Percentiles rank a stretch among this genome's conserved stretches.
These are phyloP conservation scores for Isochrysis galbana DNA, from an alignment of 78 protist species.

Conservation along the genomic window DNA sequence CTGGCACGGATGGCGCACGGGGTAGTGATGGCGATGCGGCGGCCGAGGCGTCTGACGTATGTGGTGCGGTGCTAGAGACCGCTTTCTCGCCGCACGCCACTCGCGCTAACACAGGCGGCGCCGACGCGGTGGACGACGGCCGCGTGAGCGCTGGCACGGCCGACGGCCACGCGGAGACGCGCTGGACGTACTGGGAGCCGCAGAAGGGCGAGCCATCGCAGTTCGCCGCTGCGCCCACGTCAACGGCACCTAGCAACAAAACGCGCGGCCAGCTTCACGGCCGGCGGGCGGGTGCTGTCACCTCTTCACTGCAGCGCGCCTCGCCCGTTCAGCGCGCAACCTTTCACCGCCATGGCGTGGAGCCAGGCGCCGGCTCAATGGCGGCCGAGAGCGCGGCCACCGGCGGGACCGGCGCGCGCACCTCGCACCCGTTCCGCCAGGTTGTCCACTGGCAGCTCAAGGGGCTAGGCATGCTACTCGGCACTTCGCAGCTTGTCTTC, in stretches of 20 bases:
- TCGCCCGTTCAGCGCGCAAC: no score
- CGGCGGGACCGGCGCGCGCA: not conserved
- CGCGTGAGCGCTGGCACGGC: not conserved
- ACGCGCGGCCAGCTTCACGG: no score
- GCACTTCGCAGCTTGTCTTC: not conserved
- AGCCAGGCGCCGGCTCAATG: not conserved
- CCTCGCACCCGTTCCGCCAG: not conserved
- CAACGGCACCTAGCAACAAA: not conserved
- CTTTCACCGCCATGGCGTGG: not conserved
- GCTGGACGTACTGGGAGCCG: conserved; percentile 10
- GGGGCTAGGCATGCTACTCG: not conserved
- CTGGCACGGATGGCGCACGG: not conserved
- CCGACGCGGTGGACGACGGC: not conserved
- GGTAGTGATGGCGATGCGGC: not conserved
- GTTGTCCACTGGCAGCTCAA: not conserved
- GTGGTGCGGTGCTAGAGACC: no score
- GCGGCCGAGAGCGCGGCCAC: not conserved
- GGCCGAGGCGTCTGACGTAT: not conserved
- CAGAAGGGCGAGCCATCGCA: not conserved
- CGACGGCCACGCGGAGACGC: not conserved
- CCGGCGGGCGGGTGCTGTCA: no score
- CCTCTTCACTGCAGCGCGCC: no score
- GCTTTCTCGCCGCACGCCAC: no score
- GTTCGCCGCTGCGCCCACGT: not conserved
- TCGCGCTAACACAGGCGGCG: not conserved